A percentile compares a stretch with the other conserved stretches of the same genome.
Conservation (phyloP, 139 green algal genomes). For the Diplosphaera chodatii region DNA sequence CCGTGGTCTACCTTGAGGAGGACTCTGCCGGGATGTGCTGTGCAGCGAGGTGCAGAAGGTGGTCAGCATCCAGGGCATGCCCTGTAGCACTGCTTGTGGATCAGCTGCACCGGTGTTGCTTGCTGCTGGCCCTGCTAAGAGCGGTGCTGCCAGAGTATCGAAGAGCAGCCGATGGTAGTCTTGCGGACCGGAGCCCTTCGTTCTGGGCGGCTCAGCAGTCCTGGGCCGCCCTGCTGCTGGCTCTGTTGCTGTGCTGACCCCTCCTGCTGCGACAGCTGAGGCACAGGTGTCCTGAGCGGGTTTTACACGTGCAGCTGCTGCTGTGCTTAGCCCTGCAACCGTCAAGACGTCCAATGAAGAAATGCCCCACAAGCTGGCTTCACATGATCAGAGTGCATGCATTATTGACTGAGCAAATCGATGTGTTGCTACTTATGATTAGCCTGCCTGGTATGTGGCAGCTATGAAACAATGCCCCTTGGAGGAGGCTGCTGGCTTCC, state of each 20-base stretch:
- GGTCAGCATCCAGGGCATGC: slow-evolving; percentile 1
- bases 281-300: no score
- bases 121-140: not conserved
- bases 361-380: no score
- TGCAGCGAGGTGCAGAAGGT: not conserved
- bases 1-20: no score
- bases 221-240: no score
- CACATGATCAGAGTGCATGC: no score
- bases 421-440: no score
- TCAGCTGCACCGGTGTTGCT: not conserved
- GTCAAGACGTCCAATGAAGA: no score
- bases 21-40: not conserved
- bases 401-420: no score
- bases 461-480: not conserved
- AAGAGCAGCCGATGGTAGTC: not conserved
- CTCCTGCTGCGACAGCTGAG: no score
- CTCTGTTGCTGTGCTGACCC: not conserved
- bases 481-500: not conserved
- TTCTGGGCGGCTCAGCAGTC: not conserved
- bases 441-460: not conserved
- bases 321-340: no score
- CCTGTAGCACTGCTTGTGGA: not conserved
- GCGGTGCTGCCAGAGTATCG: not conserved
- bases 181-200: not conserved
- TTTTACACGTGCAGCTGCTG: no score